These are phyloP conservation scores for Angophora floribunda DNA, from an alignment of 345 rosid species.

Conservation along the genomic window DNA sequence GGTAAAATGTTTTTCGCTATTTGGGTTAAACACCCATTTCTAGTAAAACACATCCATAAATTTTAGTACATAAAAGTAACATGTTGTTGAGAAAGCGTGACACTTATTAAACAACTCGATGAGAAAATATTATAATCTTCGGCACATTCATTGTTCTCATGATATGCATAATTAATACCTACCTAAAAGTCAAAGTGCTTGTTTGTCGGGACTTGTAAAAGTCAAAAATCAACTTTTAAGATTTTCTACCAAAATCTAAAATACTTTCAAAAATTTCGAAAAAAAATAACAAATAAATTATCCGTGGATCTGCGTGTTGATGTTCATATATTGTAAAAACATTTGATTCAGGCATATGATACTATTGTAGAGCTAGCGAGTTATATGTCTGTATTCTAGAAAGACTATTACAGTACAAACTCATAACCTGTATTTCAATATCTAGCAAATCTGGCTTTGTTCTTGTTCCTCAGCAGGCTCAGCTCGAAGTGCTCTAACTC, in stretches of 20 bases:
- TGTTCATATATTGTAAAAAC: neutral
- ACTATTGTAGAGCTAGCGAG: neutral
- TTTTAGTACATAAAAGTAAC: neutral
- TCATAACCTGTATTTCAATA: neutral
- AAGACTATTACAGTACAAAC: neutral
- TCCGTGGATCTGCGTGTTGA: no score
- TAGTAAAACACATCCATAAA: neutral
- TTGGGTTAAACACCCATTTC: neutral
- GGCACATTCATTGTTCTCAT: neutral
- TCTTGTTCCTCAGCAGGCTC: neutral
- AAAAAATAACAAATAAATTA: no score
- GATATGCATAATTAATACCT: neutral
- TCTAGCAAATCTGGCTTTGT: neutral
- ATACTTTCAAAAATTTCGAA: no score
- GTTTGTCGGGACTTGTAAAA: no score
- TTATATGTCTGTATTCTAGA: neutral
- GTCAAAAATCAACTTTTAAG: no score
- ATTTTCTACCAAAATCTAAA: no score
- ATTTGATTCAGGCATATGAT: neutral
- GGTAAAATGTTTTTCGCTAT: neutral
- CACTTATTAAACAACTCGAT: neutral
- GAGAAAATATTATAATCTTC: neutral
- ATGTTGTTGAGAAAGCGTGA: neutral
- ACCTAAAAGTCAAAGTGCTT: neutral
- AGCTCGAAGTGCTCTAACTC: neutral